phyloP scores from a whole-genome alignment of 257 asterid species.

The Solanum acaule region DNA sequence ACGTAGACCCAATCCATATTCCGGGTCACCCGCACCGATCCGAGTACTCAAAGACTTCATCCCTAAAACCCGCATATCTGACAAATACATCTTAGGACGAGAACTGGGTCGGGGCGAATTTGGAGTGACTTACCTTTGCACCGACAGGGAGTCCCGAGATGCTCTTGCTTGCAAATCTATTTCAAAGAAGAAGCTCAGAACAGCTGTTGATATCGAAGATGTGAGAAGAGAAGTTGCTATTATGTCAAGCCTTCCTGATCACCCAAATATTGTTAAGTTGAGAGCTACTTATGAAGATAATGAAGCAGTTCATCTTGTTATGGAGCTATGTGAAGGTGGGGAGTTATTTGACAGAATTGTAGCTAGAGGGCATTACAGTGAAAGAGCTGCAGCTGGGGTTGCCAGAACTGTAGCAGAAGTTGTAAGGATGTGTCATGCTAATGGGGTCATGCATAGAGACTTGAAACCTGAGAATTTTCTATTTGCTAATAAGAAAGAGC shows the following conservation, averaged over 20 bases:
- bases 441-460: constrained; percentile 92
- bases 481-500: constrained; percentile 82
- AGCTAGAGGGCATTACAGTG: constrained; percentile 95
- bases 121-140: constrained; percentile 86
- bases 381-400: constrained; percentile 75
- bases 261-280: constrained; percentile 65
- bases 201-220: constrained; percentile 83
- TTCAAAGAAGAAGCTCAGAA: constrained; percentile 80
- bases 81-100: constrained; percentile 73
- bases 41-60: constrained; percentile 67
- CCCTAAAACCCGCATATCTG: constrained; percentile 52
- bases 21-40: constrained; percentile 48
- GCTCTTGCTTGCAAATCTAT: constrained; percentile 90
- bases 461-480: constrained; percentile 95
- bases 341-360: constrained; percentile 85
- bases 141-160: constrained; percentile 74
- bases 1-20: constrained; percentile 57
- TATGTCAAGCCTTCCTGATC: constrained; percentile 86
- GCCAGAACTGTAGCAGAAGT: constrained; percentile 80
- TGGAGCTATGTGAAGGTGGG: constrained; percentile 97
- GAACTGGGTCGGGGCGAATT: constrained; percentile 96
- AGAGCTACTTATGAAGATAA: constrained; percentile 87
- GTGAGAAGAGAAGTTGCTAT: constrained; percentile 91
- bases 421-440: constrained; percentile 68
- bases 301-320: constrained; percentile 86